Evolutionary conservation across 2,329 filamentous ascomycete species (phyloP), one percentile per base, ranked within the genome.

Genomic region (Simplicillium sp.): DNA sequence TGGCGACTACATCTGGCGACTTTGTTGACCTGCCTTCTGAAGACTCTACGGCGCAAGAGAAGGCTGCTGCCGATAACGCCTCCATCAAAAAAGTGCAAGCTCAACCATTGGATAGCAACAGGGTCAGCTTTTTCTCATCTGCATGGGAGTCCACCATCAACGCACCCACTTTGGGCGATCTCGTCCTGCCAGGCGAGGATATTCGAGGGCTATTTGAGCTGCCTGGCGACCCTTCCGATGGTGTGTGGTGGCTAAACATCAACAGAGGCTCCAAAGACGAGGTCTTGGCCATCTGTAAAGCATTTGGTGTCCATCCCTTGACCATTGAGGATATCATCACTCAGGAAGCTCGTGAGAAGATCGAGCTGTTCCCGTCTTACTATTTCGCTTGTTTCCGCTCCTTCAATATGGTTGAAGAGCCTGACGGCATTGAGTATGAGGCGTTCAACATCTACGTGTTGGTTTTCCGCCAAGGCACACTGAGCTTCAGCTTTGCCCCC

Each of bases 201-300:
- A 84, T 97, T 52, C 82, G 87, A 28, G 87, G 88, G 42, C 77
- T 98, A 11, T 98, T 98, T 57, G 68, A 71, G 28, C 67, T 81
- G 29, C 78, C 78, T 7, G 78, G 71, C 39, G 71, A 73, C 25
- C 76, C 80, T 46, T 61, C 66, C 2, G 73, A 88, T 51, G 90
- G 90, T 53, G 89, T 95, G n/a, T 98, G 90, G 89, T 98, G 92
- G 92, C 73, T 98, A 38, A 94, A 98, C 54, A 83, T 96, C 58
- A 84, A 90, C 58, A 87, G 86, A 50, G 87, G 90, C 2, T 89
- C 83, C 1, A 85, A 89, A 55, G 88, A 90, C 44, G 92, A 97
- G 59, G 80, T 95, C 15, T 80, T 82, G 34, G 82, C 82, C 25
- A 82, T 98, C 46, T 94, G 87, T 68, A 88, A 89, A 55, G 89